Conservation (phyloP, 1,284 basidiomycete genomes). For the Tylopilus orsonianus region DNA sequence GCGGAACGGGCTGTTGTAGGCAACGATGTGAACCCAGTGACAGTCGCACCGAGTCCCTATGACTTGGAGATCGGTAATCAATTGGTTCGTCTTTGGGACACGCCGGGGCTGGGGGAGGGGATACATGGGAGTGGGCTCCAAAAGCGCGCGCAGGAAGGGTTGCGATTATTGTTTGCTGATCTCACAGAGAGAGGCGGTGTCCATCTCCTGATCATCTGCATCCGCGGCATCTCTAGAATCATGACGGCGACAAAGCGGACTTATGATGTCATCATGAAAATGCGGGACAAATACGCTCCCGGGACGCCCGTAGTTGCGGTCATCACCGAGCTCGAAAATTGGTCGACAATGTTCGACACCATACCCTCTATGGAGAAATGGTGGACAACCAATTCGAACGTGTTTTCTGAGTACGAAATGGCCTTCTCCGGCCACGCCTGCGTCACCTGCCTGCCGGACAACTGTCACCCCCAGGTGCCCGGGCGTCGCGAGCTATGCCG, state of each 20-base stretch:
- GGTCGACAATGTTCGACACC: slow-evolving; percentile 11
- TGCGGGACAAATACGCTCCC: slow-evolving; percentile 18
- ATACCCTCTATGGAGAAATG: slow-evolving; percentile 31
- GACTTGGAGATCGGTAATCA: slow-evolving; percentile 19
- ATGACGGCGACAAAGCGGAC: slow-evolving; percentile 22
- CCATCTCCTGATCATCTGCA: slow-evolving; percentile 32
- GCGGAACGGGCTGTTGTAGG: slow-evolving; percentile 17
- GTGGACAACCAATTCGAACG: slow-evolving; percentile 27
- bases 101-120: slow-evolving; percentile 23
- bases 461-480: slow-evolving; percentile 19
- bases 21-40: slow-evolving; percentile 27
- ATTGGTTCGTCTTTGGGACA: slow-evolving; percentile 26
- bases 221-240: slow-evolving; percentile 22
- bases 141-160: slow-evolving; percentile 17
- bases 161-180: slow-evolving; percentile 23
- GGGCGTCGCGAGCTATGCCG: slow-evolving; percentile 23
- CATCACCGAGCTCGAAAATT: slow-evolving; percentile 34
- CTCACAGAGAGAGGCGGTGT: slow-evolving; percentile 28
- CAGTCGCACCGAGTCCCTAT: slow-evolving; percentile 12
- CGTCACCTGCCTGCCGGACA: slow-evolving; percentile 27
- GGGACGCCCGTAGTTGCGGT: slow-evolving; percentile 30
- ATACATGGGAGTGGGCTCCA: slow-evolving; percentile 16
- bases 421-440: slow-evolving; percentile 25
- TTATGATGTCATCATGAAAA: slow-evolving; percentile 23
- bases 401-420: slow-evolving; percentile 17